Evolutionary conservation across 345 rosid species (phyloP), one percentile per base, ranked within the genome.

Genomic region (Laguncularia racemosa): DNA sequence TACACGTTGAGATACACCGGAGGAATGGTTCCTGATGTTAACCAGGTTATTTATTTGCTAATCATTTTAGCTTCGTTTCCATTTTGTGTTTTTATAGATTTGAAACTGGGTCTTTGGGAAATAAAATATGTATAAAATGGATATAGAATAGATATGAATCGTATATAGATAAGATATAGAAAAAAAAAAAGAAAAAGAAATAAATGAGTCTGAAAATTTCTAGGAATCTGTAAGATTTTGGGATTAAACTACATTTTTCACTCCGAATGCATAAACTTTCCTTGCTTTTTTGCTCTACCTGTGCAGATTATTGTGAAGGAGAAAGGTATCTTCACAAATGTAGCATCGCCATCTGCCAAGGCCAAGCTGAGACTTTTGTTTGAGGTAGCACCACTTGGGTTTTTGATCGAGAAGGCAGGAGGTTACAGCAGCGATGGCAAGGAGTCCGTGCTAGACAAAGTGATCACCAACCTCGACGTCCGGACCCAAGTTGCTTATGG

Each of bases 11-110:
- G 97, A 77, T 93, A 93, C 95, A 93, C 99, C 0, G 99, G 99
- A 78, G 99, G 99, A 78, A 93, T 93, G 97, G 99, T 93, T 59
- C 99, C 99, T 16, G 99, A 91, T 21, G 97, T 91, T 60, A 85
- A 88, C 76, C 97, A 87, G 95, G 97, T 81, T 2, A 14, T 10
- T 33, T 6, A 33, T 33, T 23, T 23, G 5, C 28, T 23, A 23
- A 23, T 23, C 28, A 2, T 23, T 23, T 23, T 23, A 23, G 28
- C 28, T 23, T 23, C 5, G 3, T 23, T 23, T 23, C 5, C 2
- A 23, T 23, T 23, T 23, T 6, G 5, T 23, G 3, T 23, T 23
- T 0, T 23, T 23, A 23, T 23, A 23, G 28, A 23, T 23, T 23
- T 23, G 28, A 23, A 23, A 23, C 5, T 2, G 28, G 28, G 28